These are phyloP conservation scores for Cyclotella choctawhatcheeana DNA, from an alignment of 108 stramenopile genomes.

Conservation along the genomic window DNA sequence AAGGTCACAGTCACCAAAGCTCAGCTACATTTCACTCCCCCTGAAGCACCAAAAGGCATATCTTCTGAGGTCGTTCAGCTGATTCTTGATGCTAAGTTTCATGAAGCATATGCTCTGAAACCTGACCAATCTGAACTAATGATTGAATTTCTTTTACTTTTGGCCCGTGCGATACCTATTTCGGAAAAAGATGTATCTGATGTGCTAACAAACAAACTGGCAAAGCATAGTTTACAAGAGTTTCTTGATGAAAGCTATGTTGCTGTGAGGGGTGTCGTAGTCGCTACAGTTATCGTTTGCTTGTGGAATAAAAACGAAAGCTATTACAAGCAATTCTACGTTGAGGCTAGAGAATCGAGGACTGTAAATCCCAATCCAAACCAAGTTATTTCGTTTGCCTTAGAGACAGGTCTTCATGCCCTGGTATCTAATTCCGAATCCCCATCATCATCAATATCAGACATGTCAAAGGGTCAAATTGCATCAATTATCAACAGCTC, in stretches of 20 bases:
- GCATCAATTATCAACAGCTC: constrained; percentile 63
- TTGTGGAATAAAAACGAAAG: constrained; percentile 73
- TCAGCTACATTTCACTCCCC: constrained; percentile 29
- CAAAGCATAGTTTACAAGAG: neutral
- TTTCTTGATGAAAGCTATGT: constrained; percentile 25
- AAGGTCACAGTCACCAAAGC: neutral
- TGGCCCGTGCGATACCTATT: constrained; percentile 73
- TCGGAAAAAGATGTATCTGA: constrained; percentile 61
- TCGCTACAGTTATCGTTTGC: constrained; percentile 69
- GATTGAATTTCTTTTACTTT: constrained; percentile 50
- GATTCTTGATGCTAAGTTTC: constrained; percentile 32
- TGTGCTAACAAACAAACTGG: constrained; percentile 58
- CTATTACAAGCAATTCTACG: constrained; percentile 62
- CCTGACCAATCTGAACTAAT: constrained; percentile 6
- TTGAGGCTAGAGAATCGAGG: constrained; percentile 61
- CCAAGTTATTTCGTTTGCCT: constrained; percentile 62
- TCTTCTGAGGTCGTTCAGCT: constrained; percentile 27
- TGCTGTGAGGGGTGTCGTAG: constrained; percentile 37
- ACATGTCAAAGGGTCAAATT: constrained; percentile 28
- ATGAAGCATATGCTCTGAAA: constrained; percentile 29
- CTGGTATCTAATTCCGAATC: constrained; percentile 48
- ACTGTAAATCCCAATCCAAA: constrained; percentile 72
- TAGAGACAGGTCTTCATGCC: constrained; percentile 1
- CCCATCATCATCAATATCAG: constrained; percentile 1
- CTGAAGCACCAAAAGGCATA: constrained; percentile 27